Evolutionary conservation across 768 basidiomycete genomes (phyloP), one percentile per base, ranked within the genome.

Genomic region (Steccherinum ochraceum): DNA sequence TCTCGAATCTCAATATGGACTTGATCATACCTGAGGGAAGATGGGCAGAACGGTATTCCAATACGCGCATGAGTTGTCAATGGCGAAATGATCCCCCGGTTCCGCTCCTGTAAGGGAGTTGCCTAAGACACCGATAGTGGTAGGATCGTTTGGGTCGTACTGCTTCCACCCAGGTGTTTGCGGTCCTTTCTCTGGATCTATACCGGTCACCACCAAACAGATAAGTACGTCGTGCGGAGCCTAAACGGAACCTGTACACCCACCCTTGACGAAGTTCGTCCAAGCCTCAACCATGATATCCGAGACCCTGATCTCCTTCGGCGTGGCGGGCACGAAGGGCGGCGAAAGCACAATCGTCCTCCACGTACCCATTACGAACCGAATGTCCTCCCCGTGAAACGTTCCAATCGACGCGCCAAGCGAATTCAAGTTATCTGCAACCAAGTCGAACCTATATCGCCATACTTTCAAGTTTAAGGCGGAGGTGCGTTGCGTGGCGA

Each of bases 241-340:
- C 1, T 46, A 55, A 1, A 11, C 10, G 40, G 18, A 26, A 16
- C 30, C 16, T 16, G 16, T 12, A 4, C 13, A 25, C 54, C 18
- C 40, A 59, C 61, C 55, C 40, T 63, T 63, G 52, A 63, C 58
- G 50, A 63, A 63, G 55, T 61, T 63, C 16, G 62, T 61, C 62
- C 62, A 63, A 3, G 62, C 62, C 18, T 55, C 57, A 2, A 61
- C 60, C 62, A 63, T 61, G 44, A 60, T 55, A 47, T 61, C 49
- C 18, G 62, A 63, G 16, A 63, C 57, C 20, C 49, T 50, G 21
- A 54, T 53, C 46, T 63, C 59, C 20, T 53, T 47, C 16, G 60
- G 60, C 13, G 61, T 60, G 5, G 56, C 62, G 30, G 61, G 59
- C 12, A 59, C 51, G 46, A 52, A 62, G 3, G 61, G 61, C 19